Conservation (phyloP, 305 asterid species). For the Fraxinus dipetala region DNA sequence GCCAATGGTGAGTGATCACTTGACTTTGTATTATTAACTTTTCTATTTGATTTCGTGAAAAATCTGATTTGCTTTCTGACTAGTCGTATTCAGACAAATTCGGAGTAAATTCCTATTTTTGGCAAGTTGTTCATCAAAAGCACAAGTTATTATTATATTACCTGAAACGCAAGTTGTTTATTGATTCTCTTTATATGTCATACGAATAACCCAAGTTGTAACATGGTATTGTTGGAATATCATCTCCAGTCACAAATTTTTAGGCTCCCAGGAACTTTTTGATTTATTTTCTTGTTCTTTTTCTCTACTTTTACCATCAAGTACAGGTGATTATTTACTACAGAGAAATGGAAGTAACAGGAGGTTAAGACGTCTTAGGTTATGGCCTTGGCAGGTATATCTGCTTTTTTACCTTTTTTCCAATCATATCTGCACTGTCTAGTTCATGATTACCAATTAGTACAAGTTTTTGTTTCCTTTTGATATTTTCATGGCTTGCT, state of each 20-base stretch:
- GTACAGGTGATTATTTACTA: conserved; percentile 32
- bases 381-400: conserved; percentile 68
- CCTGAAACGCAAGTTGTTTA: conserved; percentile 6
- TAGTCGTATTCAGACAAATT: conserved; percentile 14
- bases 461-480: not conserved
- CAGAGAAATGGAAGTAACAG: conserved; percentile 60
- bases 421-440: not conserved
- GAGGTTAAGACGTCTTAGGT: conserved; percentile 49
- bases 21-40: not conserved
- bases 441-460: not conserved
- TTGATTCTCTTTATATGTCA: conserved; percentile 1
- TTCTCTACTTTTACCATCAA: not conserved
- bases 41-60: conserved; percentile 9
- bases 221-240: conserved; percentile 7
- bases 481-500: conserved; percentile 14
- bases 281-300: not conserved
- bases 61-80: conserved; percentile 19
- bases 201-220: conserved; percentile 15
- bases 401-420: not conserved
- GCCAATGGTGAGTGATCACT: conserved; percentile 17
- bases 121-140: conserved; percentile 5
- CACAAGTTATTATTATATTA: conserved; percentile 1
- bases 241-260: not conserved
- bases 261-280: not conserved
- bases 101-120: conserved; percentile 14